Percentiles rank a stretch among this genome's conserved stretches.
Evolutionary conservation across 306 rosid species (phyloP).

Genomic region (Alnus glutinosa): DNA sequence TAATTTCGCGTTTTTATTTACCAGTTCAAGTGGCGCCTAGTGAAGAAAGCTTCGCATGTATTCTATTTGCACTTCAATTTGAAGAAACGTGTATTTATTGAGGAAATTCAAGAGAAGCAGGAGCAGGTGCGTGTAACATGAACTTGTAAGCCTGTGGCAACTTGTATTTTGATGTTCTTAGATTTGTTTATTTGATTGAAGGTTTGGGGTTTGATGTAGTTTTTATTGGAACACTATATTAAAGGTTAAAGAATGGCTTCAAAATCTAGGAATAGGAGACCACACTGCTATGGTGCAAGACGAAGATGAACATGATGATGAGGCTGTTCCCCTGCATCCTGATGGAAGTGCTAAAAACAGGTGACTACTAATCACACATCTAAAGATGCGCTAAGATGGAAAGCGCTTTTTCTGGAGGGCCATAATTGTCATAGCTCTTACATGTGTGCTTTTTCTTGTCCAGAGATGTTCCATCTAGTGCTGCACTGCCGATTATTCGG

Average conservation of each 20-base stretch:
- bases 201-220: constrained; percentile 69
- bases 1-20: constrained; percentile 34
- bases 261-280: constrained; percentile 99
- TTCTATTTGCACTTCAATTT: constrained; percentile 85
- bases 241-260: constrained; percentile 99
- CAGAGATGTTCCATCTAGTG: constrained; percentile 99
- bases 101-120: constrained; percentile 96
- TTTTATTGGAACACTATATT: constrained; percentile 71
- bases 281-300: constrained; percentile 66
- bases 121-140: constrained; percentile 69
- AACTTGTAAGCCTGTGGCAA: neutral
- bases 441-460: constrained; percentile 35
- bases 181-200: neutral
- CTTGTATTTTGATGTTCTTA: neutral
- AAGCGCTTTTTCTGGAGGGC: constrained; percentile 5
- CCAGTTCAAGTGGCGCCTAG: constrained; percentile 93
- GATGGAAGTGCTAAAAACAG: constrained; percentile 82
- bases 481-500: constrained; percentile 90
- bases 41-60: constrained; percentile 95
- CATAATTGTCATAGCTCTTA: constrained; percentile 30
- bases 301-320: constrained; percentile 82
- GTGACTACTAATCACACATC: constrained; percentile 32
- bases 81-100: constrained; percentile 85
- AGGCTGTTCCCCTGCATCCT: constrained; percentile 55
- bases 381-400: neutral